phyloP scores from a whole-genome alignment of 2,329 filamentous ascomycete genomes.

The Penicillium sp. region DNA sequence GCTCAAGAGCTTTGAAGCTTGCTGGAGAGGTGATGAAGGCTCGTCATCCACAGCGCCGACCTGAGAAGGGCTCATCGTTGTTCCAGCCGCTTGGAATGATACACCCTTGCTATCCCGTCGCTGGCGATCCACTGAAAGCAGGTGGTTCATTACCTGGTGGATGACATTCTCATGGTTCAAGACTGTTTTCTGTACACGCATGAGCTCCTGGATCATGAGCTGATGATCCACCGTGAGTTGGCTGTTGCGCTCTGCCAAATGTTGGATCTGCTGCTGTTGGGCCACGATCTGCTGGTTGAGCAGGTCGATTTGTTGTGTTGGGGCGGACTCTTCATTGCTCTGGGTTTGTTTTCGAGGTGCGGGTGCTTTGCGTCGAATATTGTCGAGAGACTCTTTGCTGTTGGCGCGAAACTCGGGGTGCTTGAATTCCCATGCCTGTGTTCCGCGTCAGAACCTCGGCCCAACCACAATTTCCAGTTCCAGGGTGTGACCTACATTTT shows the following conservation, averaged over 20 bases:
- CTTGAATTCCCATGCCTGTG: conserved; percentile 92
- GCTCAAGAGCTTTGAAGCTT: conserved; percentile 66
- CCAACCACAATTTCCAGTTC: neutral
- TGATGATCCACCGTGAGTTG: conserved; percentile 71
- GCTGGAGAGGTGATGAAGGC: conserved; percentile 67
- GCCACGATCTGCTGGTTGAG: conserved; percentile 85
- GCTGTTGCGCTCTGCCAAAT: conserved; percentile 79
- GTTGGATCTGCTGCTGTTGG: conserved; percentile 88
- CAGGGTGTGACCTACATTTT: conserved; percentile 58
- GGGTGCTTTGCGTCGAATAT: conserved; percentile 92
- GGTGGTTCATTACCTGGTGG: conserved; percentile 69
- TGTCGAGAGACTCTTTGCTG: conserved; percentile 94
- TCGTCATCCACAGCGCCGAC: conserved; percentile 58
- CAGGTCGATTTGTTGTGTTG: conserved; percentile 84
- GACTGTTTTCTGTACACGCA: conserved; percentile 68
- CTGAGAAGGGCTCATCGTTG: conserved; percentile 49
- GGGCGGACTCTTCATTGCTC: conserved; percentile 71
- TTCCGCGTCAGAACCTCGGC: neutral
- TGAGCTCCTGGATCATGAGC: conserved; percentile 64
- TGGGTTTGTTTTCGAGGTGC: conserved; percentile 75
- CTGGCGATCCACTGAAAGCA: conserved; percentile 66
- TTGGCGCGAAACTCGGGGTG: conserved; percentile 95
- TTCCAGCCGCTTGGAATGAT: conserved; percentile 38
- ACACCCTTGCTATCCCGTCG: conserved; percentile 59
- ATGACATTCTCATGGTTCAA: conserved; percentile 72